These are phyloP conservation scores for Mortierella sp. DNA, from an alignment of 371 early-diverging fungal genomes.

Conservation along the genomic window DNA sequence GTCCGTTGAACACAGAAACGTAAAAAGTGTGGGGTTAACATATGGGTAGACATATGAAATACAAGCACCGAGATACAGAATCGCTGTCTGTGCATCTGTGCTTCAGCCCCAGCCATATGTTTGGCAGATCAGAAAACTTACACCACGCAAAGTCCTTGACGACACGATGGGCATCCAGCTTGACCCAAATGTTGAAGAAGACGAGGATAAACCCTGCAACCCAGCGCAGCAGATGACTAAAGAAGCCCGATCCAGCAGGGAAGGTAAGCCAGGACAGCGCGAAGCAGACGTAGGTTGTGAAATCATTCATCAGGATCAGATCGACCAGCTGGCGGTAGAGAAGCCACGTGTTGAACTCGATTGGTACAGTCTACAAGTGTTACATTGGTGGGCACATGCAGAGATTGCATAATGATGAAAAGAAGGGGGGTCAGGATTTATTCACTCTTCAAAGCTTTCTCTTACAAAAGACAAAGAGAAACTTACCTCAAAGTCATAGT, in stretches of 20 bases:
- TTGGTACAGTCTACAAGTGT: conserved; percentile 70
- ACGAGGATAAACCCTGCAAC: conserved; percentile 83
- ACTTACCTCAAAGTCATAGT: conserved; percentile 82
- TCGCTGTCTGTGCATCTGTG: conserved; percentile 1
- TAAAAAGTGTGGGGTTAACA: conserved; percentile 7
- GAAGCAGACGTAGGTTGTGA: conserved; percentile 87
- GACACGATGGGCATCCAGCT: conserved; percentile 94
- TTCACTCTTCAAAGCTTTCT: background rate
- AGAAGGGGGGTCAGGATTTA: background rate
- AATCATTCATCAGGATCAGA: conserved; percentile 92
- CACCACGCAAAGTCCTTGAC: conserved; percentile 98
- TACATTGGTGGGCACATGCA: too few species aligned
- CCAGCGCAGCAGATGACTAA: conserved; percentile 76
- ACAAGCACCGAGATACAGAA: background rate
- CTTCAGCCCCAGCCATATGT: background rate
- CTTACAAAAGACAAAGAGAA: too few species aligned
- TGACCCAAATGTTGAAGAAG: conserved; percentile 94
- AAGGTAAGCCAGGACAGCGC: conserved; percentile 78
- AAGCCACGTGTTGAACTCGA: conserved; percentile 97
- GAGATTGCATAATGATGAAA: background rate
- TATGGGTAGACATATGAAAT: too few species aligned
- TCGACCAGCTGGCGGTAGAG: conserved; percentile 95
- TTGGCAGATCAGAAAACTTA: conserved; percentile 57
- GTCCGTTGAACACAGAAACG: background rate
- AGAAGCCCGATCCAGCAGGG: conserved; percentile 60